phyloP scores from a whole-genome alignment of 2,329 filamentous ascomycete genomes.

The Fusarium sp. region DNA sequence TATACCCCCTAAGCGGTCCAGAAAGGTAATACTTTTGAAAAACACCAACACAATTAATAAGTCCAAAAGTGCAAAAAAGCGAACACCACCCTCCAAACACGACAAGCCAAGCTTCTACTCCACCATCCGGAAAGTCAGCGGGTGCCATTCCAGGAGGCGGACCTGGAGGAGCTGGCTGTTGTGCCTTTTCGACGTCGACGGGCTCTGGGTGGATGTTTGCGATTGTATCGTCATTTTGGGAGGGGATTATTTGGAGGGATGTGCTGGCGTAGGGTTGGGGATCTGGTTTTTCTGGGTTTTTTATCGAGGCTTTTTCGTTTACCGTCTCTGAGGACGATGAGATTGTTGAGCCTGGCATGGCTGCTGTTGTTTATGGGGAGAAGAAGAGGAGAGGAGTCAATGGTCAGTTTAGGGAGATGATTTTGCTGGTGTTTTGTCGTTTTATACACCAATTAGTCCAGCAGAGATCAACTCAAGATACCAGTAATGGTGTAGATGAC shows the following conservation, averaged over 20 bases:
- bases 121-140: conserved; percentile 67
- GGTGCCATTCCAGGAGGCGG: conserved; percentile 51
- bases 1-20: conserved; percentile 57
- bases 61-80: conserved; percentile 55
- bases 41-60: conserved; percentile 58
- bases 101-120: conserved; percentile 63
- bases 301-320: conserved; percentile 29
- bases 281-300: conserved; percentile 23
- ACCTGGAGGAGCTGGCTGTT: conserved; percentile 8
- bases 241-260: conserved; percentile 10
- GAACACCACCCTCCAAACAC: conserved; percentile 58
- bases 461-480: not conserved
- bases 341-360: conserved; percentile 39
- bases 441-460: not conserved
- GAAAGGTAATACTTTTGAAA: conserved; percentile 67
- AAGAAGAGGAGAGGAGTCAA: not conserved
- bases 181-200: conserved; percentile 41
- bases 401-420: not conserved
- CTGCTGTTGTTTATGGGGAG: not conserved
- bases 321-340: conserved; percentile 43
- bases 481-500: not conserved
- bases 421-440: not conserved
- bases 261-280: conserved; percentile 3
- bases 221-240: conserved; percentile 25
- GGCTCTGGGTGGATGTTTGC: conserved; percentile 42